Evolutionary conservation across 306 rosid genomes (phyloP).

Genomic region (Comarum palustre): DNA sequence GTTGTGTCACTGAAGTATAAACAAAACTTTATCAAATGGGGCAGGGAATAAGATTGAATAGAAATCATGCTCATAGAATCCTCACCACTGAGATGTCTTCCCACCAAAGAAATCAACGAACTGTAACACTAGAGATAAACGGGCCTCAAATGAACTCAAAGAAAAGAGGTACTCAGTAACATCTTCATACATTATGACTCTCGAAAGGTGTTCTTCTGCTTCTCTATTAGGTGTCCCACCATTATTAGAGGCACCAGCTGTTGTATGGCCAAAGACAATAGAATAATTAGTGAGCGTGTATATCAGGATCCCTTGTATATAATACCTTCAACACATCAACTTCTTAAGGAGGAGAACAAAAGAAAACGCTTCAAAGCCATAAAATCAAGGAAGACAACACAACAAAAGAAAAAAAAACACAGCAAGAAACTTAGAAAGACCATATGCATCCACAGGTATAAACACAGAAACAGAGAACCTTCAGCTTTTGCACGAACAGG

Average conservation of each 20-base stretch:
- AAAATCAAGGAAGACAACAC: neutral
- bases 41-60: neutral
- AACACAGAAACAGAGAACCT: slow-evolving; percentile 30
- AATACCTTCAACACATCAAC: neutral
- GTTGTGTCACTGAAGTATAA: neutral
- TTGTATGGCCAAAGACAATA: slow-evolving; percentile 33
- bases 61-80: slow-evolving; percentile 25
- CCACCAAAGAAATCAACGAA: slow-evolving; percentile 85
- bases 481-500: slow-evolving; percentile 58
- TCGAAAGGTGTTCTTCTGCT: slow-evolving; percentile 66
- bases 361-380: neutral
- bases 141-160: slow-evolving; percentile 73
- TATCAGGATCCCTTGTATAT: neutral
- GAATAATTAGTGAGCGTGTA: slow-evolving; percentile 10
- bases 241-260: slow-evolving; percentile 39
- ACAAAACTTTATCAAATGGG: neutral
- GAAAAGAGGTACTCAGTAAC: slow-evolving; percentile 78
- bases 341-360: neutral
- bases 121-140: slow-evolving; percentile 60
- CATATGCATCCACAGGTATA: neutral
- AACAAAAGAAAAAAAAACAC: neutral
- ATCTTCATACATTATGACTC: slow-evolving; percentile 78
- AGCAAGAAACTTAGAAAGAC: neutral
- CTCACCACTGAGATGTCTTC: slow-evolving; percentile 67
- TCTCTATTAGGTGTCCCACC: slow-evolving; percentile 45